Evolutionary conservation across 2,329 filamentous ascomycete species (phyloP), one percentile per base, ranked within the genome.

Genomic region (Knufia fluminis): DNA sequence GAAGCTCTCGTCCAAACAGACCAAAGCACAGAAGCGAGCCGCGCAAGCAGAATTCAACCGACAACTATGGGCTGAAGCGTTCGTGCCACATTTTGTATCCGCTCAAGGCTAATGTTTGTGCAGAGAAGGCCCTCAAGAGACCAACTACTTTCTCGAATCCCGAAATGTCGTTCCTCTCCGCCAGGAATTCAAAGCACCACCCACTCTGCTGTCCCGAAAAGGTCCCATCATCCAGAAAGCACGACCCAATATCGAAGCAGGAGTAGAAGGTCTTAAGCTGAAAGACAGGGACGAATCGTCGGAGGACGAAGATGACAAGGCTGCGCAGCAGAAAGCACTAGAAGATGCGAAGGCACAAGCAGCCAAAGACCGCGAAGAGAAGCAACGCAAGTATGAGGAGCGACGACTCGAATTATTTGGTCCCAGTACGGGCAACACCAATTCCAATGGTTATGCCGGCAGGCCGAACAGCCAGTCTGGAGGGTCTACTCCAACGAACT

Each of bases 1-100:
- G 58, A 72, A 71, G 58, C 58, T 68, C 41, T 69, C 69, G 9
- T 66, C 68, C 19, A 80, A 78, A 58, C 65, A 88, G 52, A 82
- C 79, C 56, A 89, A 85, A 62, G 80, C 86, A 3, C 85, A 96
- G 48, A 81, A 84, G 36, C 74, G 85, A 54, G 86, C 85, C 10
- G 79, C 83, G 63, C 91, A 97, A 65, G 80, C 78, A 23, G 88
- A 95, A 64, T 77, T 83, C 47, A 94, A 96, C 65, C 80, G 83
- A 60, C 85, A 85, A 66, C 70, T 96, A 49, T 96, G 91, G 91
- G 80, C 92, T 62, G 83, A 88, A 62, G 91, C 90, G 84, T 92
- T 79, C 50, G 79, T 36, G 60, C 19, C 39, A 24, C 22, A 33
- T 63, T 20, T 14, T 38, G 16, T 2, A 23, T 17, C 44, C 16